Evolutionary conservation across 192 early-diverging fungal genomes (phyloP).

Genomic region (Gonapodya sp.): DNA sequence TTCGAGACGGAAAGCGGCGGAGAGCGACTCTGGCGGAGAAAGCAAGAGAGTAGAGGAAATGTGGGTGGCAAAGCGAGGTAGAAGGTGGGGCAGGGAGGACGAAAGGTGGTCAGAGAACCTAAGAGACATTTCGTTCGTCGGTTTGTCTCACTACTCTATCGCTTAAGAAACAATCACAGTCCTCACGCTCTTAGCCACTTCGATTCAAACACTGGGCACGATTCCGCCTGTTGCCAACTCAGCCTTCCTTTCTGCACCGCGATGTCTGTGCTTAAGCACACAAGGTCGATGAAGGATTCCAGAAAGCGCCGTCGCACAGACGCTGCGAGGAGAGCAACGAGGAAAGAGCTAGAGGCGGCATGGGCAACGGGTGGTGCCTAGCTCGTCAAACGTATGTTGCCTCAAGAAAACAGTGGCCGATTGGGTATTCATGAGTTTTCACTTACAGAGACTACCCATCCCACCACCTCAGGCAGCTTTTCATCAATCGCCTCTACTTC

Average conservation of each 20-base stretch:
- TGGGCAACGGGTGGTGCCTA: no score
- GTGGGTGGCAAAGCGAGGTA: neutral
- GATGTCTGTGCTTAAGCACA: neutral
- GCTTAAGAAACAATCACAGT: no score
- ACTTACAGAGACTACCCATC: neutral
- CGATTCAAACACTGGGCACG: no score
- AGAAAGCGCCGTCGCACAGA: neutral
- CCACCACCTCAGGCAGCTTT: neutral
- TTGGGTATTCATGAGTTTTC: no score
- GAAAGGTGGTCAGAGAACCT: neutral
- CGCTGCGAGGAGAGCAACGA: no score
- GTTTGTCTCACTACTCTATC: no score
- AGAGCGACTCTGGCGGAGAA: neutral
- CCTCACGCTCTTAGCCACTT: no score
- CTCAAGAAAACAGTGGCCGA: no score
- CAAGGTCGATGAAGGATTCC: neutral
- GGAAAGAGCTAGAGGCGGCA: no score
- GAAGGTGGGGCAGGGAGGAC: neutral
- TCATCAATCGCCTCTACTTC: neutral
- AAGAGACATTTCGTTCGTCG: no score
- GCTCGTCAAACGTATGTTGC: no score
- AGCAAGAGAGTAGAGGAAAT: neutral
- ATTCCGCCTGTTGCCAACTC: no score
- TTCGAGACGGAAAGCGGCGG: neutral
- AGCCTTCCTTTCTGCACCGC: neutral